Evolutionary conservation across 108 stramenopile genomes (phyloP), one percentile per base, ranked within the genome.

Genomic region (Fistulifera solaris): DNA sequence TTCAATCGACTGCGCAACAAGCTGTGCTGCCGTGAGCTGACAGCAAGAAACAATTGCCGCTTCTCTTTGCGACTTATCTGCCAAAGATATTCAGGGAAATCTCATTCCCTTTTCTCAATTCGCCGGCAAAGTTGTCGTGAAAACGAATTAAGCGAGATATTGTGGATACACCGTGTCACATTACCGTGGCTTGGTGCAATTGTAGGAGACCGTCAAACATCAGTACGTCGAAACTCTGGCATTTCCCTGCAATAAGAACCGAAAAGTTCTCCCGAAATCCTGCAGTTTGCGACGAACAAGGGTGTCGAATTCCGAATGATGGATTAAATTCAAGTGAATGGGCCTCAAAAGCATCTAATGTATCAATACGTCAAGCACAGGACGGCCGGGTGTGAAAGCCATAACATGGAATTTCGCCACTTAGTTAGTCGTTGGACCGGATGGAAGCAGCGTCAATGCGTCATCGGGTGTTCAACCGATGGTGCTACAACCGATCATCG

Each of bases 241-340:
- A 19, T 92, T 92, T 65, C 89, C 89, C 0, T 92, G 89, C 69
- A 85, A 92, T 58, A 87, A 63, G 85, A 92, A 68, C 85, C 89
- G 10, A 81, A 73, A 14, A 58, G 56, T 31, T 68, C 72, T 43
- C 46, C 72, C 7, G 62, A 62, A 16, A 85, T 87, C 58, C 62
- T 70, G 43, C 23, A 66, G 22, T 92, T 92, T 67, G 83, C 77
- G 0, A 21, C 43, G 39, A 0, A 65, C 7, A 46, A 45, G 59
- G 89, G 89, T 15, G 85, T 84, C 1, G 65, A 87, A 44, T 87
- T 85, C 63, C 75, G 64, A 18, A 85, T 92, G 81, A 92, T 92
- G 89, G 77, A 80, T 28, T 87, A 92, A 59, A 65, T 92, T 13
- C 67, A 92, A 63, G 89, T 92, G 13, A 92, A 92, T 66, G 89